Evolutionary conservation across 257 asterid genomes (phyloP).

Genomic region (Jaltomata sinuosa): DNA sequence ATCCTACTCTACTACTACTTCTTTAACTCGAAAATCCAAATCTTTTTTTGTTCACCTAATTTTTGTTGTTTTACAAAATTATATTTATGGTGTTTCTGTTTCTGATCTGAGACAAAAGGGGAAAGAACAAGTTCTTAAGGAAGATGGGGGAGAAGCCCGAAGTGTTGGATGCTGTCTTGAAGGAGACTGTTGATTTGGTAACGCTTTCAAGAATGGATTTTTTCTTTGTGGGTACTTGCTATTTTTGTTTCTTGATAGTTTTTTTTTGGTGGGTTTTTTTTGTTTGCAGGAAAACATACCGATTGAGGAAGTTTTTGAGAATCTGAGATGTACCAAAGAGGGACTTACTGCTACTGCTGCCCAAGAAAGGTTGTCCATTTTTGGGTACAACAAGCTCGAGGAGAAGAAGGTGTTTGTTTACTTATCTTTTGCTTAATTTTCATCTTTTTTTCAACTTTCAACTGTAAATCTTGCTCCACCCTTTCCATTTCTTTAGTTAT

Average conservation of each 20-base stretch:
- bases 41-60: neutral
- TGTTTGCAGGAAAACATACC: conserved; percentile 82
- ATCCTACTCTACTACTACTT: neutral
- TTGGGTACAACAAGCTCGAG: conserved; percentile 95
- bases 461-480: conserved; percentile 1
- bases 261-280: conserved; percentile 5
- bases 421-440: neutral
- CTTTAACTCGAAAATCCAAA: neutral
- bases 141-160: conserved; percentile 84
- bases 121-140: neutral
- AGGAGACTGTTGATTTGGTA: conserved; percentile 98
- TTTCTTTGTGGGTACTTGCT: neutral
- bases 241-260: neutral
- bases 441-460: neutral
- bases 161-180: conserved; percentile 92
- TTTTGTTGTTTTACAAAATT: neutral
- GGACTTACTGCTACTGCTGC: conserved; percentile 79
- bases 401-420: conserved; percentile 65
- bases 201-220: conserved; percentile 44
- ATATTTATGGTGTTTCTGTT: neutral
- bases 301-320: conserved; percentile 89
- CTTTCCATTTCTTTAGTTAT: neutral
- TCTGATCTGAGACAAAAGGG: neutral
- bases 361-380: conserved; percentile 80
- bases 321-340: conserved; percentile 82